Evolutionary conservation across 148 eudicot genomes (phyloP).

Genomic region (Vaccinium vitisidaea): DNA sequence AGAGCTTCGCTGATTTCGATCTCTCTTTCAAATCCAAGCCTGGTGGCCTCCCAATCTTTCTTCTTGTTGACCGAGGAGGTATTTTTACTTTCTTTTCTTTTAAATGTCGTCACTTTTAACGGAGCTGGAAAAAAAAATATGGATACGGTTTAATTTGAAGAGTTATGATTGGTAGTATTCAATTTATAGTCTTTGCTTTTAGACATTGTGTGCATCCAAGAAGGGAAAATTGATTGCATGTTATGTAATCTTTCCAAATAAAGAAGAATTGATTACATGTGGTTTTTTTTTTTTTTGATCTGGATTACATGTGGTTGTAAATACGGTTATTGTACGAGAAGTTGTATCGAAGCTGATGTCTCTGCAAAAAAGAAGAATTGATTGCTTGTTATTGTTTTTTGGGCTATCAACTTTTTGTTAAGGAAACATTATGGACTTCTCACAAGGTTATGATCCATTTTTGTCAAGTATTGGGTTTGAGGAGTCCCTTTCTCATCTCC

Average conservation of each 20-base stretch:
- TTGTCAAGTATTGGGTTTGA: not conserved
- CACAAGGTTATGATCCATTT: not conserved
- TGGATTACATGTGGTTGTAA: not conserved
- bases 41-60: constrained; percentile 78
- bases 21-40: constrained; percentile 59
- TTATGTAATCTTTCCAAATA: too few species aligned
- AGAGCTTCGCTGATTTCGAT: constrained; percentile 45
- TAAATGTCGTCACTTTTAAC: not conserved
- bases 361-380: not conserved
- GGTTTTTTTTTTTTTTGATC: too few species aligned
- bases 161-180: not conserved
- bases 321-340: not conserved
- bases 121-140: not conserved
- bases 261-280: not conserved
- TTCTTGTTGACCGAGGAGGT: constrained; percentile 93
- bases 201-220: not conserved
- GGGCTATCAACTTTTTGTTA: not conserved
- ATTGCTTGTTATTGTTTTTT: not conserved
- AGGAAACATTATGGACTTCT: not conserved
- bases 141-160: not conserved
- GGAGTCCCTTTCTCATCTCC: not conserved
- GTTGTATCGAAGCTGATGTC: not conserved
- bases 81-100: constrained; percentile 9
- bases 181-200: not conserved
- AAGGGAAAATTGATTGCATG: not conserved